These are phyloP conservation scores for Fusarium coicis DNA, from an alignment of 2,329 filamentous ascomycete species.

Conservation along the genomic window DNA sequence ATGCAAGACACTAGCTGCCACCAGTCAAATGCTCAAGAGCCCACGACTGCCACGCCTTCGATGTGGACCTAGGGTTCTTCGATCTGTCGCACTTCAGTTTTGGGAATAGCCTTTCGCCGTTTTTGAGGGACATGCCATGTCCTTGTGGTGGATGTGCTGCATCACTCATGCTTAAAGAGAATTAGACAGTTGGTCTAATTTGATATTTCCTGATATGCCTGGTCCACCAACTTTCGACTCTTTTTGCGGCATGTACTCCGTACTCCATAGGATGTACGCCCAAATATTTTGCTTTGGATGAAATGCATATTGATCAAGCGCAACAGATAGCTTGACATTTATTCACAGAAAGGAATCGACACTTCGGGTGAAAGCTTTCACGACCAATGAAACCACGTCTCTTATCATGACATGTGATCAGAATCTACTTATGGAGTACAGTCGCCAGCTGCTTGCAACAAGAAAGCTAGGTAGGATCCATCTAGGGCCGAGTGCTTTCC, in stretches of 20 bases:
- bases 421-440: not conserved
- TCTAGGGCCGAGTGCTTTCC: conserved; percentile 8
- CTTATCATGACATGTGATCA: not conserved
- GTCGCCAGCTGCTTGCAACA: not conserved
- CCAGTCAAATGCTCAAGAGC: conserved; percentile 14
- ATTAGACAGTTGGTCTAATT: conserved; percentile 9
- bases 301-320: not conserved
- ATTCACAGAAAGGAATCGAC: not conserved
- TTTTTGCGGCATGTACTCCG: not conserved
- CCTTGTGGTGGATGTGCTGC: conserved; percentile 24
- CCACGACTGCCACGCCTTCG: conserved; percentile 4
- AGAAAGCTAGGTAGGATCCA: not conserved
- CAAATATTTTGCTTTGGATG: not conserved
- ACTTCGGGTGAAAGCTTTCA: not conserved
- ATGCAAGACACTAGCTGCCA: conserved; percentile 33
- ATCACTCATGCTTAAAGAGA: conserved; percentile 17
- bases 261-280: not conserved
- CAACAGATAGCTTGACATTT: not conserved
- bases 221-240: not conserved
- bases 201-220: conserved; percentile 13
- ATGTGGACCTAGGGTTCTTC: conserved; percentile 31
- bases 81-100: conserved; percentile 29
- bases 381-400: not conserved
- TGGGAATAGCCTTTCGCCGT: conserved; percentile 27
- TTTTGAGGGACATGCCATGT: conserved; percentile 33